These are phyloP conservation scores for Heliocybe sulcata DNA, from an alignment of 1,284 basidiomycete species.

Conservation along the genomic window DNA sequence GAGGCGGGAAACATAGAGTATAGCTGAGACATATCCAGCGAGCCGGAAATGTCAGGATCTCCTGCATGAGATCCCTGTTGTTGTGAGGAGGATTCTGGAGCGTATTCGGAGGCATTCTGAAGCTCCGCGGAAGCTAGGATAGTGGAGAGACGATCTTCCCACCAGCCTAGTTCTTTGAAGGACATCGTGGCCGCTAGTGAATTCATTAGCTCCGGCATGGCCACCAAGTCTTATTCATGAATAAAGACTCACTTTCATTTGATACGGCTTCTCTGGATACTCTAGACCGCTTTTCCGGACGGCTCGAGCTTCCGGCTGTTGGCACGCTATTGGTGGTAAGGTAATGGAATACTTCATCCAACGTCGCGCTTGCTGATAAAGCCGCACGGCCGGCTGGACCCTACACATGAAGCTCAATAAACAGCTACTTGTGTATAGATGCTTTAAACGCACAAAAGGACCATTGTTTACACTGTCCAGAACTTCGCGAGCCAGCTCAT, in stretches of 20 bases:
- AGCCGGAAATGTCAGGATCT: conserved; percentile 28
- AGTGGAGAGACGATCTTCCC: conserved; percentile 67
- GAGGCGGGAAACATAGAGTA: conserved; percentile 31
- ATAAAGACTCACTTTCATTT: conserved; percentile 36
- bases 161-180: conserved; percentile 35
- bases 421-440: conserved; percentile 5
- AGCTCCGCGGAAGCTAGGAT: conserved; percentile 28
- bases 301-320: conserved; percentile 44
- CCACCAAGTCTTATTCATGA: conserved; percentile 34
- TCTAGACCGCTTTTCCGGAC: conserved; percentile 64
- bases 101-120: neutral
- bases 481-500: conserved; percentile 66
- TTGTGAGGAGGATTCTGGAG: neutral
- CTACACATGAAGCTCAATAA: conserved; percentile 25
- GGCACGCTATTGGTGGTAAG: conserved; percentile 55
- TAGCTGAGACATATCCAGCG: conserved; percentile 22
- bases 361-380: conserved; percentile 43
- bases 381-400: conserved; percentile 55
- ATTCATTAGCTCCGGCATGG: conserved; percentile 50
- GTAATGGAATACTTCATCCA: conserved; percentile 66
- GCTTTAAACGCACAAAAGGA: conserved; percentile 50
- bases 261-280: conserved; percentile 73
- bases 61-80: conserved; percentile 8
- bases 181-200: no score
- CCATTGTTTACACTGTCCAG: conserved; percentile 66